Evolutionary conservation across 2,329 filamentous ascomycete genomes (phyloP).

Genomic region (Tolypocladium pustulatum): DNA sequence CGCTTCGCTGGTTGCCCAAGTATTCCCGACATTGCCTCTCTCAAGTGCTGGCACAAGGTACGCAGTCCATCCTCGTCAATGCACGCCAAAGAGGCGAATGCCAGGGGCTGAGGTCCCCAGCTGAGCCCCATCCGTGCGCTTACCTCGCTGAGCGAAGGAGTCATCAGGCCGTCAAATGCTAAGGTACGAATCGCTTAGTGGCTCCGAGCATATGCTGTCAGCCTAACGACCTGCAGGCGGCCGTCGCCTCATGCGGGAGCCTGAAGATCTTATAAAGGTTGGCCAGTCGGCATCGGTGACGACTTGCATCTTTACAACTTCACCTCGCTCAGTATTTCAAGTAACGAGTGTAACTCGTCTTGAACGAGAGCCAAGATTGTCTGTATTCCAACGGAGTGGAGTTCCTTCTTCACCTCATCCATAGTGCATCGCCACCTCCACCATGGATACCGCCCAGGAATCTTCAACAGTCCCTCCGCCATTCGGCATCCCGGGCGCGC

Average conservation of each 20-base stretch:
- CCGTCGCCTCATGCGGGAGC: background rate
- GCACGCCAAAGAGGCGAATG: background rate
- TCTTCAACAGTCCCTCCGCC: background rate
- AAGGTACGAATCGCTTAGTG: background rate
- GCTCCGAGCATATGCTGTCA: background rate
- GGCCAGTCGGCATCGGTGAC: background rate
- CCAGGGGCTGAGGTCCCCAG: background rate
- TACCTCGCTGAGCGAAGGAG: background rate
- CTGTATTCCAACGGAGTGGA: background rate
- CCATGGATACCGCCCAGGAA: constrained; percentile 3
- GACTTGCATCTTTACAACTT: background rate
- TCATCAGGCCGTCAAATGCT: background rate
- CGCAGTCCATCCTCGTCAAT: no score
- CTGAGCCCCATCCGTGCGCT: background rate
- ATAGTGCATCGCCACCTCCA: background rate
- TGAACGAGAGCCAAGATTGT: background rate
- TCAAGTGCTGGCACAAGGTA: background rate
- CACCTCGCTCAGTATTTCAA: background rate
- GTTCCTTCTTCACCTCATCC: background rate
- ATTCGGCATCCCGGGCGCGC: constrained; percentile 3
- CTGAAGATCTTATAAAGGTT: background rate
- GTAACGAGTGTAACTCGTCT: background rate
- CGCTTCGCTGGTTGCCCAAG: background rate
- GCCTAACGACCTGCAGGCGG: background rate
- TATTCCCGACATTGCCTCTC: background rate